phyloP scores from a whole-genome alignment of 768 basidiomycete genomes.

The Boletus sp. region DNA sequence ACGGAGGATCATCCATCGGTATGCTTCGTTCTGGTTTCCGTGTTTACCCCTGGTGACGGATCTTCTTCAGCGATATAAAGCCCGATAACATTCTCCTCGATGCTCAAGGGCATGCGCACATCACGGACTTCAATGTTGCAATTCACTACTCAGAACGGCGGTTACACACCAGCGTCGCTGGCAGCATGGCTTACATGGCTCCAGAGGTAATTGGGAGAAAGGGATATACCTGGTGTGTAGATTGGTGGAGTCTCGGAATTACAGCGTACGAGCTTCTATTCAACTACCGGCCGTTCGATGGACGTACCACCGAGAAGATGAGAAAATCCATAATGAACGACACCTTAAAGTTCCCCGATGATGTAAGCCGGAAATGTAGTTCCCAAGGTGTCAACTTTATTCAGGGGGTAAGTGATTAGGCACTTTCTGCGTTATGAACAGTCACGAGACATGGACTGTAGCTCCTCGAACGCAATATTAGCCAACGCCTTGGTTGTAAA shows the following conservation, averaged over 20 bases:
- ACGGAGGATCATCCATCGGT: constrained; percentile 95
- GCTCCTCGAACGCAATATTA: constrained; percentile 84
- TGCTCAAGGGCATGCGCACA: constrained; percentile 88
- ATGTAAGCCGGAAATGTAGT: constrained; percentile 59
- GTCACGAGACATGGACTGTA: constrained; percentile 32
- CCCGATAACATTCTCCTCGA: constrained; percentile 97
- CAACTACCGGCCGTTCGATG: constrained; percentile 83
- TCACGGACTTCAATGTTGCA: constrained; percentile 99
- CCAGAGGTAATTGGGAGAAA: constrained; percentile 91
- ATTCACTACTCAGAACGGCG: constrained; percentile 94
- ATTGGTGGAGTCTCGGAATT: constrained; percentile 96
- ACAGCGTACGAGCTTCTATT: constrained; percentile 90
- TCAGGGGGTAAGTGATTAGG: constrained; percentile 53
- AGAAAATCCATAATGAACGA: constrained; percentile 84
- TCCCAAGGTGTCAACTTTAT: constrained; percentile 65
- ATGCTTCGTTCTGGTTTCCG: constrained; percentile 22
- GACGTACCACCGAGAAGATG: constrained; percentile 85
- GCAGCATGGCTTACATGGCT: constrained; percentile 99
- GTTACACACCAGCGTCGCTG: constrained; percentile 89
- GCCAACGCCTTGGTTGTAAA: constrained; percentile 77
- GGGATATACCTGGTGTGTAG: constrained; percentile 91
- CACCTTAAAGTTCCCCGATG: constrained; percentile 72
- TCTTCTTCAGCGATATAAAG: constrained; percentile 75
- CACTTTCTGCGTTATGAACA: not conserved
- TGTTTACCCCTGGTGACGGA: constrained; percentile 5